Base-by-base conservation (phyloP, 177 flowering plant genomes). In the Vitis hybrid region DNA sequence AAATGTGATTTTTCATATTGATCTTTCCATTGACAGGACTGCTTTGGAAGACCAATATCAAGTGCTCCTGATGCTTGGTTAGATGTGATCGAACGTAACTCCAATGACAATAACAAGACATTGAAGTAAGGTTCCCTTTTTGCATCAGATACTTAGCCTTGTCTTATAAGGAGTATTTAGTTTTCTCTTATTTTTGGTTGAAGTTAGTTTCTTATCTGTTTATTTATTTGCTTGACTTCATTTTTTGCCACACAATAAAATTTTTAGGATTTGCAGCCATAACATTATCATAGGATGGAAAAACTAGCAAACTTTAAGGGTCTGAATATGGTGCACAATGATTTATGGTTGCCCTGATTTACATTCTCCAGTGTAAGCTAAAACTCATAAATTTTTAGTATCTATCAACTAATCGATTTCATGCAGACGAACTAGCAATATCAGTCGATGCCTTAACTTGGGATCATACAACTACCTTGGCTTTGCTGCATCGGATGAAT, bases 401-500 rank as follows among this genome's bases (percentile, higher is more conserved):
- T 26, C 0, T 19, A 2, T 52, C 55, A 22, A 22, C 26, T 22
- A 22, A 22, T 33, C 6, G 15, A 56, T 71, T 64, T 62, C 33
- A 8, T 83, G 86, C 87, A 95, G 98, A 65, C 92, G 97, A 66
- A 91, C 98, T 10, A 66, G 80, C 5, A 90, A 85, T 12, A 66
- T 59, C 49, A 88, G 56, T 60, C 84, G 76, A 70, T 92, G 98
- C 72, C 97, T 93, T 60, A 93, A 96, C 78, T 82, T 96, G 89
- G 99, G 99, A 68, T 93, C 99, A 10, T 96, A 93, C 83, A 96
- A 96, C 62, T 96, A 93, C 76, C 94, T 95, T 55, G 99, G 99
- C 2, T 95, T 95, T 86, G 98, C 97, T 62, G 89, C 99, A 12
- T 67, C 97, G 39, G 99, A 95, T 87, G 98, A 95, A 64, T 95